These are phyloP conservation scores for Ganoderma lingzhi DNA, from an alignment of 1,284 basidiomycete genomes.

Conservation along the genomic window DNA sequence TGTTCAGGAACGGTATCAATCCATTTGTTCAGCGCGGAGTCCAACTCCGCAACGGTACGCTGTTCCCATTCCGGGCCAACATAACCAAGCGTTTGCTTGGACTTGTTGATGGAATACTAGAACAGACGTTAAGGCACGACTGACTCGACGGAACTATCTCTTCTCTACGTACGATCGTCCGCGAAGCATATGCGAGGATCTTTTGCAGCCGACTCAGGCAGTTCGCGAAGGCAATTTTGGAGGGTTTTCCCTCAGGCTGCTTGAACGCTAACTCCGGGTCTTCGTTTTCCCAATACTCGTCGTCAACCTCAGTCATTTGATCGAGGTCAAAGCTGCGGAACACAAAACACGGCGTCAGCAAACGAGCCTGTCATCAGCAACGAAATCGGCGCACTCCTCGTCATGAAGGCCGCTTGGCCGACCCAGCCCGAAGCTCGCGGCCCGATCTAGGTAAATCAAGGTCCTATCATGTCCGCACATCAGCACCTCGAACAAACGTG, in stretches of 20 bases:
- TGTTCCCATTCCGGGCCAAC: conserved; percentile 35
- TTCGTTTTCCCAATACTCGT: conserved; percentile 71
- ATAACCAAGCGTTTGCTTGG: conserved; percentile 30
- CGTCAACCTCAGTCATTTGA: conserved; percentile 72
- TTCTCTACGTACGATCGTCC: conserved; percentile 58
- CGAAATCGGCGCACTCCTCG: conserved; percentile 59
- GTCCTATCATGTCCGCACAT: conserved; percentile 45
- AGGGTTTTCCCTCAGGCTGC: conserved; percentile 62
- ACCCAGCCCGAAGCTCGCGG: conserved; percentile 64
- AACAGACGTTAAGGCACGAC: not conserved
- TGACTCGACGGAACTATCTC: too few species aligned
- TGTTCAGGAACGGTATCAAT: conserved; percentile 34
- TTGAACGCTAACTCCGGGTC: conserved; percentile 52
- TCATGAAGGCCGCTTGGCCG: conserved; percentile 73
- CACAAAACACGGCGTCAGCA: not conserved
- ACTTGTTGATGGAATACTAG: conserved; percentile 36
- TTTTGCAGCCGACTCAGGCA: conserved; percentile 65
- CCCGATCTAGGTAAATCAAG: conserved; percentile 57
- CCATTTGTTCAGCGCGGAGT: conserved; percentile 38
- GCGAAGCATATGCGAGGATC: conserved; percentile 68
- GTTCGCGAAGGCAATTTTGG: conserved; percentile 63
- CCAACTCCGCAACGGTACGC: conserved; percentile 34
- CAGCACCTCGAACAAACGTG: not conserved
- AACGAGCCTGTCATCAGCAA: not conserved
- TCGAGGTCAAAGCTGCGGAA: conserved; percentile 66